Base-by-base conservation (phyloP, 306 rosid genomes). In the Sphenostylis stenocarpa region DNA sequence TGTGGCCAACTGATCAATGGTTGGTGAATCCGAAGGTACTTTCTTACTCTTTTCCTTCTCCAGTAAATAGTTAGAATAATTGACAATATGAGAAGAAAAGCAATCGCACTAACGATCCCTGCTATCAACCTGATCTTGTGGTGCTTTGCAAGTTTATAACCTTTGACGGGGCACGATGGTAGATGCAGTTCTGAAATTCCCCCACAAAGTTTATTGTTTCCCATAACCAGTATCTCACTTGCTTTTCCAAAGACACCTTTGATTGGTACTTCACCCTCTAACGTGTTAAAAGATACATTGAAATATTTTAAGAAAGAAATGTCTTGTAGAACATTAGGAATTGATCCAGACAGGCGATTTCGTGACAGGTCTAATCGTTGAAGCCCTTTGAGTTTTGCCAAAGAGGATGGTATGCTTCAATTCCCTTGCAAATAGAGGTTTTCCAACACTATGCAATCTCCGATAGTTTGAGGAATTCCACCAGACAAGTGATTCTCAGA, bases 221-320 rank as follows among this genome's bases (percentile, higher is more conserved):
- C 86, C 2, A 7, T 57, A 31, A 79, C 5, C 5, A 16, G 10
- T 23, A 68, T 0, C 20, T 0, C 5, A 7, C 72, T 85, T 13
- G 58, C 31, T 49, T 87, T 87, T 29, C 0, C 1, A 9, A 89
- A 87, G 5, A 67, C 77, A 12, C 89, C 91, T 33, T 64, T 4
- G 0, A 44, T 79, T 62, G 83, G 85, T 0, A 89, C 89, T 47
- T 77, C 85, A 0, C 93, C 91, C 3, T 71, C 87, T 23, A 87
- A 43, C 31, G 28, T 41, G 34, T 85, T 89, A 24, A 74, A 87
- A 4, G 91, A 87, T 60, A 83, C 34, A 72, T 85, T 83, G 76
- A 89, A 29, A 65, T 77, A 45, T 0, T 14, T 0, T 3, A 83
- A 34, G 9, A 23, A 4, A 1, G 38, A 12, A 29, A 81, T 16